phyloP scores from a whole-genome alignment of 2,329 filamentous ascomycete genomes.

The Lecanicillium sp. region DNA sequence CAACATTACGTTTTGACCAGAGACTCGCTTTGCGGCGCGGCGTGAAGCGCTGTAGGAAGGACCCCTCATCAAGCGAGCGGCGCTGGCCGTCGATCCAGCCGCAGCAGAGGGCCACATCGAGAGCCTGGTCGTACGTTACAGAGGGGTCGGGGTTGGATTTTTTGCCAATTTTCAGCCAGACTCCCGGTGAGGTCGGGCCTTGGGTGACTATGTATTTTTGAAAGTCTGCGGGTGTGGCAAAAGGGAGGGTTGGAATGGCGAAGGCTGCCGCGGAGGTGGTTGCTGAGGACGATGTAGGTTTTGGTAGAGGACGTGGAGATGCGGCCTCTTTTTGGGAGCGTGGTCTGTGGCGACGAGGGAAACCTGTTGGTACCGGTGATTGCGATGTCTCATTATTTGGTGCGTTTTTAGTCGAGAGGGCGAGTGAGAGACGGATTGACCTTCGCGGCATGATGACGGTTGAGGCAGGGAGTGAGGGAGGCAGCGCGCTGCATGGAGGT shows the following conservation, averaged over 20 bases:
- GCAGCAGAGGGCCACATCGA: conserved; percentile 49
- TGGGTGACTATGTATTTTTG: conserved; percentile 30
- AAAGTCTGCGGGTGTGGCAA: conserved; percentile 20
- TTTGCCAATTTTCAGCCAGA: conserved; percentile 42
- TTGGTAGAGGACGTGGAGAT: no score
- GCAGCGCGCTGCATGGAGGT: no score
- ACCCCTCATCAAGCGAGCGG: conserved; percentile 31
- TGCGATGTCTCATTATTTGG: no score
- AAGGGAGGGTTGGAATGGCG: conserved; percentile 15
- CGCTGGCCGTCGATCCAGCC: conserved; percentile 57
- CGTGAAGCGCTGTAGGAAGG: conserved; percentile 49
- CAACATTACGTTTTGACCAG: conserved; percentile 54
- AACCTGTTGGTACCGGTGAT: no score
- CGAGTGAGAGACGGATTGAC: no score
- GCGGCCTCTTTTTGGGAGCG: no score
- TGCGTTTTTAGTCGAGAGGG: no score
- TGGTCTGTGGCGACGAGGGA: no score
- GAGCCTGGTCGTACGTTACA: conserved; percentile 40
- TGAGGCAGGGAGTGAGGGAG: no score
- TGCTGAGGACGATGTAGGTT: neutral
- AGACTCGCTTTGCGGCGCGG: conserved; percentile 44
- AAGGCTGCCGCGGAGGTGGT: neutral
- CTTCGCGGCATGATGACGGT: no score
- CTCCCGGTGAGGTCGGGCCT: conserved; percentile 22
- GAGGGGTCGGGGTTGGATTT: conserved; percentile 34